phyloP scores from a whole-genome alignment of 306 rosid species.

The Purshia tridentata region DNA sequence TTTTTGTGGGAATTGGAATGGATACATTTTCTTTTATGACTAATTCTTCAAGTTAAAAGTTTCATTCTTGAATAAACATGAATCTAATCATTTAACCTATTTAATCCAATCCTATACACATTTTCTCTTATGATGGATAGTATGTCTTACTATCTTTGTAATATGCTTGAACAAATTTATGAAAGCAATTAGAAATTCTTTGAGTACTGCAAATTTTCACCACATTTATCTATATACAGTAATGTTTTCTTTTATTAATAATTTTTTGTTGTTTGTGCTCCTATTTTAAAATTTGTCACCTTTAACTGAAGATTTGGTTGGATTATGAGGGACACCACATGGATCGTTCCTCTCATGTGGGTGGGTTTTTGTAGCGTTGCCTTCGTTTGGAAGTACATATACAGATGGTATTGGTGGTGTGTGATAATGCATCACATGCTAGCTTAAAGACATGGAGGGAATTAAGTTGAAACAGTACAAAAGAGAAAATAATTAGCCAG shows the following conservation, averaged over 20 bases:
- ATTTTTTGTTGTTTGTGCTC: not conserved
- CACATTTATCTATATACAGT: too few relatives aligned
- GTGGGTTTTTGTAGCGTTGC: constrained; percentile 30
- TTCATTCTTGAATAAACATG: too few relatives aligned
- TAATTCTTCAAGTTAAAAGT: too few relatives aligned
- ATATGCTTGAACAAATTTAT: too few relatives aligned
- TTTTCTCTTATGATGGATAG: too few relatives aligned
- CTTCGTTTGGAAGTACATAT: constrained; percentile 29
- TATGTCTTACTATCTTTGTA: too few relatives aligned
- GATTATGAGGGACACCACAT: constrained; percentile 39
- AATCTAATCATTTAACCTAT: not conserved
- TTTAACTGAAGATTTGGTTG: constrained; percentile 31
- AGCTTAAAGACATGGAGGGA: not conserved
- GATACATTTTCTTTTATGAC: too few relatives aligned
- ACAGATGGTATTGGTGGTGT: too few relatives aligned
- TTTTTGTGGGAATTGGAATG: too few relatives aligned
- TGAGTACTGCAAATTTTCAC: too few relatives aligned
- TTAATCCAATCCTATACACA: not conserved
- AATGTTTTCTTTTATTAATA: too few relatives aligned
- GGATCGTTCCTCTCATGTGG: not conserved
- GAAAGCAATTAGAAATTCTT: too few relatives aligned
- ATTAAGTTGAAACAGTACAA: constrained; percentile 1
- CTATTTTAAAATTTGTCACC: not conserved
- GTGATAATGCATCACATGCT: constrained; percentile 30
- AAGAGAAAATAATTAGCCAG: constrained; percentile 21